phyloP scores from a whole-genome alignment of 345 rosid genomes.

The Viola odorata region DNA sequence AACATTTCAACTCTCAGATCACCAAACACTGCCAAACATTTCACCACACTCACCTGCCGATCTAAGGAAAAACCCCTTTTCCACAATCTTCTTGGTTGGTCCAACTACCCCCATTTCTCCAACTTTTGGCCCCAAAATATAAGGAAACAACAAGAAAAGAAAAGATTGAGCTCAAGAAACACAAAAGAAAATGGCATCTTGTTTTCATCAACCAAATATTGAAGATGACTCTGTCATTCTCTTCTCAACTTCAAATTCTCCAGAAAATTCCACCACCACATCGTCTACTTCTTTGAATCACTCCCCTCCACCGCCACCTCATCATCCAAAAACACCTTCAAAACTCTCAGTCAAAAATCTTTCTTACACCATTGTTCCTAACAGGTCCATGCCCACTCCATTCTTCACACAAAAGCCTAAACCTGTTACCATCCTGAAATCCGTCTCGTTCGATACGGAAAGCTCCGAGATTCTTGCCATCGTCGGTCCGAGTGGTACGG shows the following conservation, averaged over 20 bases:
- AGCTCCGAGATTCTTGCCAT: conserved; percentile 67
- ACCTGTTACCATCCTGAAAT: conserved; percentile 49
- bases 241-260: conserved; percentile 59
- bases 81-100: conserved; percentile 33
- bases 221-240: conserved; percentile 62
- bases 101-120: conserved; percentile 26
- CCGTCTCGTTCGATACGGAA: conserved; percentile 56
- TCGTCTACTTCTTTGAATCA: conserved; percentile 58
- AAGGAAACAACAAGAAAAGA: background rate
- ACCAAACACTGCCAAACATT: conserved; percentile 44
- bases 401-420: conserved; percentile 33
- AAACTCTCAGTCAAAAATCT: conserved; percentile 45
- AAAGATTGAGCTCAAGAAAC: background rate
- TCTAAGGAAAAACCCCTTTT: conserved; percentile 5
- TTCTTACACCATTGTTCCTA: conserved; percentile 47
- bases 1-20: conserved; percentile 14
- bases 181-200: conserved; percentile 42
- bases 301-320: conserved; percentile 24
- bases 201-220: conserved; percentile 36
- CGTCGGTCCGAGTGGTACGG: conserved; percentile 84
- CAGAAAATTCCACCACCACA: conserved; percentile 50
- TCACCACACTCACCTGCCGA: conserved; percentile 15
- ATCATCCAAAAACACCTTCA: conserved; percentile 6
- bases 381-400: conserved; percentile 20
- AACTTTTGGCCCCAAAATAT: background rate